A percentile compares a stretch with the other conserved stretches of the same genome.
Evolutionary conservation across 106 monocot genomes (phyloP).

Genomic region (Acanthochlamys bracteata): DNA sequence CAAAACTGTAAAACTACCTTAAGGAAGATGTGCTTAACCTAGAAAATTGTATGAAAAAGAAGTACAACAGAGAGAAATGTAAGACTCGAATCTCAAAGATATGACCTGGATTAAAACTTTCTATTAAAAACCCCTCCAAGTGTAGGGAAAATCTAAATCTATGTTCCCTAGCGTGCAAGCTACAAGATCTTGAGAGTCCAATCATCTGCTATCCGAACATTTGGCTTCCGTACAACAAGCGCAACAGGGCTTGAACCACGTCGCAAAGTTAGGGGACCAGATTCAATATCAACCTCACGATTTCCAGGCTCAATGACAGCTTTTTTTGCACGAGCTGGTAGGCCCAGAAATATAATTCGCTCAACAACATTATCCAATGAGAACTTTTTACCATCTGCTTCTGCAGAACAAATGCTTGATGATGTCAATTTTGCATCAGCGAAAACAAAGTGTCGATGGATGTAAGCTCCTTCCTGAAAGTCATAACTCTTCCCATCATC

Average conservation of each 20-base stretch:
- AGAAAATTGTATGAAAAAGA: too few species aligned
- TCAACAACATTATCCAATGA: constrained; percentile 54
- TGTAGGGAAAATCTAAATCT: too few species aligned
- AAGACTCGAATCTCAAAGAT: too few species aligned
- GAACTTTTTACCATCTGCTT: constrained; percentile 34
- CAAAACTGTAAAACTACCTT: too few species aligned
- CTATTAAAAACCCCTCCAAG: too few species aligned
- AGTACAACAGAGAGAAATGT: too few species aligned
- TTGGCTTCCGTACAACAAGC: constrained; percentile 65
- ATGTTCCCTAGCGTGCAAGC: too few species aligned
- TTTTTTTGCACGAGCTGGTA: constrained; percentile 41
- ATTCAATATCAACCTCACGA: constrained; percentile 51
- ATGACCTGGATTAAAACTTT: too few species aligned
- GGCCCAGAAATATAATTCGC: constrained; percentile 70
- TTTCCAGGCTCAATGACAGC: constrained; percentile 68
- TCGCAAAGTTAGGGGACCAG: constrained; percentile 66
- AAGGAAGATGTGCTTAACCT: too few species aligned
- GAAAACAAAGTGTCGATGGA: constrained; percentile 79
- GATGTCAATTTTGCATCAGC: constrained; percentile 60
- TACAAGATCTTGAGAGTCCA: constrained; percentile 74
- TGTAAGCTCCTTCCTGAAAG: constrained; percentile 74
- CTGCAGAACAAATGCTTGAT: constrained; percentile 18
- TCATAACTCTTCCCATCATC: constrained; percentile 97
- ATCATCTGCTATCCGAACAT: constrained; percentile 60
- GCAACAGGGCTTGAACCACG: constrained; percentile 42